Percentiles rank a stretch among this genome's conserved stretches.
phyloP scores from a whole-genome alignment of 768 basidiomycete species.

The Pisolithus albus region DNA sequence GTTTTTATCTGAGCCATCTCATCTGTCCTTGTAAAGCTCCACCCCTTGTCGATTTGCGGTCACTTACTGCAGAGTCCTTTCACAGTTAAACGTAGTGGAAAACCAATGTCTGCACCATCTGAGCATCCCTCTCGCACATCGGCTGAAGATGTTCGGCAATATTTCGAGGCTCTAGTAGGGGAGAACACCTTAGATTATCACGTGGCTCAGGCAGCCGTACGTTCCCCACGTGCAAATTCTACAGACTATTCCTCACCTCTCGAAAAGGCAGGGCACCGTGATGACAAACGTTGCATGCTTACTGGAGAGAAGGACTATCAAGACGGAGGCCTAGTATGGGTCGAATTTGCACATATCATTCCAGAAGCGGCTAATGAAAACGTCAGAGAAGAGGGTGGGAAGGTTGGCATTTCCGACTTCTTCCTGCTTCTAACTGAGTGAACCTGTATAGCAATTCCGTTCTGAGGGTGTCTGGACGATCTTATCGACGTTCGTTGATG shows the following conservation, averaged over 20 bases:
- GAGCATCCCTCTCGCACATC: constrained; percentile 12
- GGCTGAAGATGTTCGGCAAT: constrained; percentile 7
- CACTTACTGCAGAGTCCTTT: neutral
- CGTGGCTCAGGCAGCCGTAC: constrained; percentile 7
- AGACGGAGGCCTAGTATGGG: too few relatives aligned
- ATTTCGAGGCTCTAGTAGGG: neutral
- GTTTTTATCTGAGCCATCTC: neutral
- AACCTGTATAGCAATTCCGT: neutral
- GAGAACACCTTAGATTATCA: constrained; percentile 6
- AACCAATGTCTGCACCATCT: constrained; percentile 13
- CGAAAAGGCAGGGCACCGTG: constrained; percentile 16
- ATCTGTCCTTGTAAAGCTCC: neutral
- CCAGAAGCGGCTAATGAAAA: neutral
- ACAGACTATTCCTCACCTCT: neutral
- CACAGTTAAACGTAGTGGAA: constrained; percentile 6
- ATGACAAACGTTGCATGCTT: constrained; percentile 16
- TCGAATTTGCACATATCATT: neutral
- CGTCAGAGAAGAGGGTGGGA: neutral
- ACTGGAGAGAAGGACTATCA: too few relatives aligned
- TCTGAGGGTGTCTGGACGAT: constrained; percentile 13
- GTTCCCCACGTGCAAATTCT: neutral
- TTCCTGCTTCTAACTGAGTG: neutral
- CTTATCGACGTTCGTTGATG: constrained; percentile 10
- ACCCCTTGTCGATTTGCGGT: neutral
- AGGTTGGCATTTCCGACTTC: neutral